Base-by-base conservation (phyloP, 257 asterid genomes). In the Nicotiana paniculata region DNA sequence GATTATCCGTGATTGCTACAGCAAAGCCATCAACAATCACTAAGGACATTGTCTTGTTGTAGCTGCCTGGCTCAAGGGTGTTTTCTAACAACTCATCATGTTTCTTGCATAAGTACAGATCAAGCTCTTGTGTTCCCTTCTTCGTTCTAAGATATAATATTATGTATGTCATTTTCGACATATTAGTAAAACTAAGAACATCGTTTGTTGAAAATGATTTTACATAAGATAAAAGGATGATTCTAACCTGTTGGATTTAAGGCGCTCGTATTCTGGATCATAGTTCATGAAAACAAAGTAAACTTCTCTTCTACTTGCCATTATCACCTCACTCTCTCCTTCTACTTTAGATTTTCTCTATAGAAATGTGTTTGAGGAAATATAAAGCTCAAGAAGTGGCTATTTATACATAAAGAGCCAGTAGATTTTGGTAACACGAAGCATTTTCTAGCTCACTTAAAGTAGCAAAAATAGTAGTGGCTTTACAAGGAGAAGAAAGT, bases 21-120 rank as follows among this genome's bases (percentile, higher is more conserved):
- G 98, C 97, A 51, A 93, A 95, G 2, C 89, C 97, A 46, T 95
- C 99, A 13, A 95, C 97, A 54, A 95, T 92, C 37, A 88, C 95
- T 88, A 95, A 79, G 0, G 99, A 93, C 54, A 89, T 85, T 35
- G 93, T 92, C 90, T 95, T 95, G 70, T 81, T 85, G 86, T 92
- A 95, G 86, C 91, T 89, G 17, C 93, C 95, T 0, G 93, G 90
- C 24, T 74, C 86, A 2, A 95, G 92, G n/a, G 86, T 81, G 48
- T 79, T 91, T 1, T 91, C 90, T 88, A 95, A 83, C 63, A 93
- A 21, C 59, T 91, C 91, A 28, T 92, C 98, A 70, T 95, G 98
- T 67, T 95, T 95, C 89, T 86, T 92, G 88, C 94, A 91, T 74
- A 93, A 79, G 90, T 93, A 93, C 85, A 84, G 28, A 80, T 92